Base-by-base conservation (phyloP, 805 yeast species). In the Maudiozyma pseudohumilis region DNA sequence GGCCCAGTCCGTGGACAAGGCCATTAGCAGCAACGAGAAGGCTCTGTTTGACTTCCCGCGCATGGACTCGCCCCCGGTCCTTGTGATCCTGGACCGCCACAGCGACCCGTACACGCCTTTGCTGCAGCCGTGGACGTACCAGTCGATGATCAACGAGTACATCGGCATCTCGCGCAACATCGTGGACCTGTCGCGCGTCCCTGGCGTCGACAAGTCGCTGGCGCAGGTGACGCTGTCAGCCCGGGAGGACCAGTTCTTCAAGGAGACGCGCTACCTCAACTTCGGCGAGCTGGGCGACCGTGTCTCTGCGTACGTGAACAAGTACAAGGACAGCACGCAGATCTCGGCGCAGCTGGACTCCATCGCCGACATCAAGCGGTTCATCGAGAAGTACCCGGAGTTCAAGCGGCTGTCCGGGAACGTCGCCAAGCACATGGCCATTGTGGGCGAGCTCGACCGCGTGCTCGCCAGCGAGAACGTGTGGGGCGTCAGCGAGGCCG, bases 71-170 rank as follows among this genome's bases (percentile, higher is more conserved):
- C 75, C 87, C 1, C 94, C 96, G 1, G 51, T 81, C 6, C 60
- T 94, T 33, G 59, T 92, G 10, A 66, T 92, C 2, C 53, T 92
- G 34, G 97, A 92, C 59, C 69, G 99, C 37, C 74, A 77, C 40
- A 81, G 75, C 52, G 99, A 92, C 60, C 96, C 98, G 2, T 67
- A 89, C 11, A 89, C 99, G 0, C 96, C 99, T 1, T 68, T 92
- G 22, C 63, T 92, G 34, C 75, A 80, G 28, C 98, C 97, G 2
- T 92, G 99, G 99, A 88, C 98, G 1, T 92, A 86, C 60, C 97
- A 89, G 55, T 83, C 96, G 2, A 89, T 92, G 97, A 85, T 92
- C 13, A 95, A 89, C 56, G 97, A 94, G 56, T 70, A 87, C 17
- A 65, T 92, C 22, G 95, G 89, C 2, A 83, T 92, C 41, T 64